Conservation (phyloP, 371 early-diverging fungal genomes). For the Agmasoma carcini region DNA sequence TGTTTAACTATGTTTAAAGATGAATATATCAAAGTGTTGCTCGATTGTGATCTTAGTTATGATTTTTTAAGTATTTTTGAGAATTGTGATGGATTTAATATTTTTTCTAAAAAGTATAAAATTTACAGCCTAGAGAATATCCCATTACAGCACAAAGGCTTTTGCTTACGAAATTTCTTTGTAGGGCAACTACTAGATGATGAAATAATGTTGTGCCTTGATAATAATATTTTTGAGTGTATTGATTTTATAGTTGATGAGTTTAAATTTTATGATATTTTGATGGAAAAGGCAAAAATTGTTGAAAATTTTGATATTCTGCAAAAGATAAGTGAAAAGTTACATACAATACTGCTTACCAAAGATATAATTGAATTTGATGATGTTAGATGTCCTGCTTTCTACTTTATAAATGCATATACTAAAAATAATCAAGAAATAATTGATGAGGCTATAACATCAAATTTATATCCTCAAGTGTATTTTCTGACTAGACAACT, state of each 20-base stretch:
- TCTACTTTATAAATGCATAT: constrained; percentile 6
- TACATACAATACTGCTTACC: background rate
- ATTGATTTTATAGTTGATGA: background rate
- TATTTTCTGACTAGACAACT: constrained; percentile 1
- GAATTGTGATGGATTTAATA: background rate
- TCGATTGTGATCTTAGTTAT: background rate
- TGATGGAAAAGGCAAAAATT: constrained; percentile 1
- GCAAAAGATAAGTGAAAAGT: background rate
- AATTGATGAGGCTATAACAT: background rate
- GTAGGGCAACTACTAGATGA: background rate
- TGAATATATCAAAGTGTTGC: constrained; percentile 8
- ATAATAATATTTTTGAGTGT: constrained; percentile 3
- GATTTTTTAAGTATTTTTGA: background rate
- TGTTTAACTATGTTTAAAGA: constrained; percentile 27
- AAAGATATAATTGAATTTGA: background rate
- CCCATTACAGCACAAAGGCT: background rate
- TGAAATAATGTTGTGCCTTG: background rate
- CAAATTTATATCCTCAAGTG: background rate
- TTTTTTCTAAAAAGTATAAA: background rate
- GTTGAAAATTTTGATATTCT: background rate
- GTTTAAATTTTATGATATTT: background rate
- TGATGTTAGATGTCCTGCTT: background rate
- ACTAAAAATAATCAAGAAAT: background rate
- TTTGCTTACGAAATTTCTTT: background rate
- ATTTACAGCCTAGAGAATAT: background rate